A percentile compares a stretch with the other conserved stretches of the same genome.
Conservation (phyloP, 129 eudicot genomes). For the Cynara cardunculus region DNA sequence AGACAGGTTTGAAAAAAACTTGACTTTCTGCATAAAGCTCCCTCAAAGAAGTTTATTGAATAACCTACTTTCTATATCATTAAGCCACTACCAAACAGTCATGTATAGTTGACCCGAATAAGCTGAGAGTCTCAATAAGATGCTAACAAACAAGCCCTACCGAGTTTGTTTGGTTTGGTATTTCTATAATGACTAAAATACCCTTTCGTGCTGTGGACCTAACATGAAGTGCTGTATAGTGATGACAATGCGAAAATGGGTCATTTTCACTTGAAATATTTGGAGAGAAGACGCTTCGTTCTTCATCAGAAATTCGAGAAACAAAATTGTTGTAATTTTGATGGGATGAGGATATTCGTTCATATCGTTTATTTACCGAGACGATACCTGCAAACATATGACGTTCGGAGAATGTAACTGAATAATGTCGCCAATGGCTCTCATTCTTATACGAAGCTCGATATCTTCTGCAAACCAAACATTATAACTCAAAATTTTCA, state of each 20-base stretch:
- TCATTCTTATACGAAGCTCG: slow-evolving; percentile 72
- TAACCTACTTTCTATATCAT: too few relatives aligned
- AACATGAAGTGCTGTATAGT: background rate
- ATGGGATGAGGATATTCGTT: background rate
- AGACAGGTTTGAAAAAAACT: too few relatives aligned
- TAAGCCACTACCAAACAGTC: too few relatives aligned
- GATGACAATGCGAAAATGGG: background rate
- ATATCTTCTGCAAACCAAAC: slow-evolving; percentile 92
- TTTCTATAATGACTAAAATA: background rate
- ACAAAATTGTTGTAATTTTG: background rate
- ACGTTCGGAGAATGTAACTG: slow-evolving; percentile 72
- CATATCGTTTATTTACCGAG: background rate
- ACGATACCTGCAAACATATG: slow-evolving; percentile 81
- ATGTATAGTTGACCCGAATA: too few relatives aligned
- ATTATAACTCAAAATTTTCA: slow-evolving; percentile 84
- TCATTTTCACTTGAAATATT: background rate
- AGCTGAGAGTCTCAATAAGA: too few relatives aligned
- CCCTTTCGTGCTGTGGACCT: background rate
- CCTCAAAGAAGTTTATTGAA: too few relatives aligned
- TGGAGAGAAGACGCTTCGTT: background rate
- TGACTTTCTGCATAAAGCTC: too few relatives aligned
- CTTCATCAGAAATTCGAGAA: background rate
- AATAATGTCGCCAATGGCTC: slow-evolving; percentile 72
- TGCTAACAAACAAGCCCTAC: too few relatives aligned
- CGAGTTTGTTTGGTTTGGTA: background rate